Percentiles rank a stretch among this genome's conserved stretches.
phyloP scores from a whole-genome alignment of 768 basidiomycete species.

The Udeniomyces megalosporus region DNA sequence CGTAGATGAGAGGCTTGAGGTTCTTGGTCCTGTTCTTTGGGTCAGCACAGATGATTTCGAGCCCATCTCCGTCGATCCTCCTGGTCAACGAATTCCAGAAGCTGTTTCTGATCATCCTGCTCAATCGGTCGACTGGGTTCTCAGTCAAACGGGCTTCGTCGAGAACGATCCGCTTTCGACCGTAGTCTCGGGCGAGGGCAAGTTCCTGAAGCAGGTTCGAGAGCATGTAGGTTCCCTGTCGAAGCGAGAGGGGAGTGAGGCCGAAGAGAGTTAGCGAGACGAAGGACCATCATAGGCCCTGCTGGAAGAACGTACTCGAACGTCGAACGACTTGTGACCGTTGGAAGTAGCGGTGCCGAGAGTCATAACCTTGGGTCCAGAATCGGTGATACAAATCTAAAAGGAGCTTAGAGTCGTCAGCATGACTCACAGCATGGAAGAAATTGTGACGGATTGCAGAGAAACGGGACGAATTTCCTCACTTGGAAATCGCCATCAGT shows the following conservation, averaged over 20 bases:
- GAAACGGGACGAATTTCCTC: constrained; percentile 9
- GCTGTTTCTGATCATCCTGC: constrained; percentile 91
- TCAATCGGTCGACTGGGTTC: constrained; percentile 91
- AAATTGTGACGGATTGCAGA: not conserved
- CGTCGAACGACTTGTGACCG: constrained; percentile 94
- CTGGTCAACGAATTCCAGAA: constrained; percentile 98
- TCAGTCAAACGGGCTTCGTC: constrained; percentile 95
- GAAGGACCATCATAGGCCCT: not conserved
- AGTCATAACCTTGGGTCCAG: constrained; percentile 89
- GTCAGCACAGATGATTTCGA: constrained; percentile 94
- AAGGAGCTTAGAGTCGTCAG: not conserved
- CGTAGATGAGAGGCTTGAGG: constrained; percentile 80
- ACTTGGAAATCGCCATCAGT: constrained; percentile 87
- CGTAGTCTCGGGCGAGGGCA: constrained; percentile 86
- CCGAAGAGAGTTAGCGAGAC: not conserved
- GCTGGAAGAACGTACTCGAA: constrained; percentile 52
- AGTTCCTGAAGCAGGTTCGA: constrained; percentile 98
- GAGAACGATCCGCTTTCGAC: constrained; percentile 89
- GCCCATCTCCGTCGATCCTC: constrained; percentile 88
- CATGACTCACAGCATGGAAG: not conserved
- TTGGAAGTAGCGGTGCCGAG: constrained; percentile 94
- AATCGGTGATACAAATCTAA: constrained; percentile 79
- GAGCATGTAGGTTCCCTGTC: constrained; percentile 94
- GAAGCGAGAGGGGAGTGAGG: not conserved
- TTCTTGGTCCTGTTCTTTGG: constrained; percentile 91